phyloP scores from a whole-genome alignment of 345 rosid species.

The rapeseed (Brassica napus) region DNA sequence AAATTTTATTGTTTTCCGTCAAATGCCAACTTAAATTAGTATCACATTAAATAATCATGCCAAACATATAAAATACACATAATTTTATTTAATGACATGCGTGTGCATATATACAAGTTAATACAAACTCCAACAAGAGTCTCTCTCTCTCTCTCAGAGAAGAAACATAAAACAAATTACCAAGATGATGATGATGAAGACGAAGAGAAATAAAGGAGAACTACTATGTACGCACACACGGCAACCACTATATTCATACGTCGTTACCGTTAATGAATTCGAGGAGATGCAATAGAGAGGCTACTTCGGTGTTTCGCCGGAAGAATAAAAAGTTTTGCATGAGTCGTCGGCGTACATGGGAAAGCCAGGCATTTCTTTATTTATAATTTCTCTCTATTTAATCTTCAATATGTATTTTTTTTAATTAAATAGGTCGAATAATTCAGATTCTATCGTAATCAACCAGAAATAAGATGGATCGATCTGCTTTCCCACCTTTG shows the following conservation, averaged over 20 bases:
- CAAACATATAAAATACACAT: neutral
- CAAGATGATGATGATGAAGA: slow-evolving; percentile 7
- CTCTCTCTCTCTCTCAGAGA: slow-evolving; percentile 3
- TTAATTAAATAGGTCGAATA: neutral
- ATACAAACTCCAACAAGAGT: neutral
- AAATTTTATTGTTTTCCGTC: neutral
- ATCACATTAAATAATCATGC: neutral
- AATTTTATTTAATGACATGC: neutral
- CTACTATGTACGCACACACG: neutral
- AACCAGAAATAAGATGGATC: slow-evolving; percentile 12
- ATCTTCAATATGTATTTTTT: slow-evolving; percentile 15
- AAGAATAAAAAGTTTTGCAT: slow-evolving; percentile 7
- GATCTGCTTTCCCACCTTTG: neutral
- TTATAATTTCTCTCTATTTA: neutral
- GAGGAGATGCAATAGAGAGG: slow-evolving; percentile 28
- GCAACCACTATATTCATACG: neutral
- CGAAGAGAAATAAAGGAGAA: slow-evolving; percentile 21
- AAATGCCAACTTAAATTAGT: too few species aligned
- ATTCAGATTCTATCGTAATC: slow-evolving; percentile 1
- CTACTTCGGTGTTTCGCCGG: slow-evolving; percentile 30
- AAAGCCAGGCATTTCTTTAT: slow-evolving; percentile 38
- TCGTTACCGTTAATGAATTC: neutral
- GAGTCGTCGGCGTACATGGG: slow-evolving; percentile 42
- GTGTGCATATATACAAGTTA: neutral
- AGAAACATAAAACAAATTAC: neutral